phyloP scores from a whole-genome alignment of 106 monocot genomes.

The Dioscorea alata region DNA sequence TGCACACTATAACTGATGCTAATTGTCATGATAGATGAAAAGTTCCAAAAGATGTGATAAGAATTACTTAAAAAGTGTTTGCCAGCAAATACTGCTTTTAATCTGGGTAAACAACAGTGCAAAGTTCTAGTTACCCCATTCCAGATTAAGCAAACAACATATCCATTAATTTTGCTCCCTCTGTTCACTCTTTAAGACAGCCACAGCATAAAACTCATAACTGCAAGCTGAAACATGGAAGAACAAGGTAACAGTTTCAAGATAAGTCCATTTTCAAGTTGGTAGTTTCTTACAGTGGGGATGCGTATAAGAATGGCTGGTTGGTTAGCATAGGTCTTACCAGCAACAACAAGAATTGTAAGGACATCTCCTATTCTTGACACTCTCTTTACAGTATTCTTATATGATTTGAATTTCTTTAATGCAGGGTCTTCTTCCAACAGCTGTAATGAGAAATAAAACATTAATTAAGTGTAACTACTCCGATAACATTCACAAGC shows the following conservation, averaged over 20 bases:
- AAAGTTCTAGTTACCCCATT: too few species aligned
- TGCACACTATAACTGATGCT: too few species aligned
- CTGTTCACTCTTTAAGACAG: conserved; percentile 1
- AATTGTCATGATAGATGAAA: too few species aligned
- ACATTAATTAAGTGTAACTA: too few species aligned
- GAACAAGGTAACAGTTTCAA: neutral
- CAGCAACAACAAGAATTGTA: conserved; percentile 37
- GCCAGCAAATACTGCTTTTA: too few species aligned
- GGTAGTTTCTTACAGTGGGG: neutral
- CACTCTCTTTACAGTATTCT: conserved; percentile 47
- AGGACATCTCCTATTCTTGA: conserved; percentile 48
- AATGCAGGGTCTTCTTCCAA: conserved; percentile 63
- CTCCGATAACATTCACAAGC: too few species aligned
- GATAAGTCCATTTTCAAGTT: neutral
- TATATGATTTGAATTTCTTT: conserved; percentile 60
- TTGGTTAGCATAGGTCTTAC: conserved; percentile 12
- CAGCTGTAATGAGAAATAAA: conserved; percentile 21
- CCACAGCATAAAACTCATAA: conserved; percentile 13
- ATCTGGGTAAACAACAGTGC: too few species aligned
- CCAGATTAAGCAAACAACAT: too few species aligned
- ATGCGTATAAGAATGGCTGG: neutral
- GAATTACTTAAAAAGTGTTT: too few species aligned
- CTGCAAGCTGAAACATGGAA: conserved; percentile 3
- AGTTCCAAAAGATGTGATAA: too few species aligned
- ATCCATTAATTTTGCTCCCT: neutral